Evolutionary conservation across 1,139 yeast genomes (phyloP).

Genomic region (Geotrichum aggregatum): DNA sequence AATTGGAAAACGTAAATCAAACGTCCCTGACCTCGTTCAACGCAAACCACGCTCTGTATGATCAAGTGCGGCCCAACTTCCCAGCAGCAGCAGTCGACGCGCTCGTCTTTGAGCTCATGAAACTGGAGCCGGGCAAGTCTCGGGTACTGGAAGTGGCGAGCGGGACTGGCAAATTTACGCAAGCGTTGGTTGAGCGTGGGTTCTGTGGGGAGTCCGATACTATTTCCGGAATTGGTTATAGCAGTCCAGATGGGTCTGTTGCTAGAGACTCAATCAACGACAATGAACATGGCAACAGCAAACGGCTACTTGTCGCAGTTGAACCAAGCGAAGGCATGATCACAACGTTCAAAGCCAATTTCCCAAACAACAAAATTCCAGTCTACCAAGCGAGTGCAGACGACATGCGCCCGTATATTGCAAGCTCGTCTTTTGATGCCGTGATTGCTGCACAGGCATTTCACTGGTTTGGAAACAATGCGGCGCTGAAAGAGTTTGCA

Average conservation of each 20-base stretch:
- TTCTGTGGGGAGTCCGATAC: no score
- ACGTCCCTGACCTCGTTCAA: slow-evolving; percentile 44
- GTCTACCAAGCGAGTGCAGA: slow-evolving; percentile 11
- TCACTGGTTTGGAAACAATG: slow-evolving; percentile 61
- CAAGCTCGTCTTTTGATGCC: slow-evolving; percentile 47
- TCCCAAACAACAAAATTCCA: slow-evolving; percentile 48
- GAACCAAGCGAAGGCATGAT: slow-evolving; percentile 65
- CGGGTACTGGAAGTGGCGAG: slow-evolving; percentile 54
- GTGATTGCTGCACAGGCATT: slow-evolving; percentile 62
- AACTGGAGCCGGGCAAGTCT: slow-evolving; percentile 34
- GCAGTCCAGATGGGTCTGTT: no score
- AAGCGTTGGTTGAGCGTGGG: slow-evolving; percentile 38
- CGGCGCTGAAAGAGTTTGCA: slow-evolving; percentile 48
- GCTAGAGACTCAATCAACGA: no score
- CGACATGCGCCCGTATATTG: neutral
- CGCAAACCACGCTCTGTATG: slow-evolving; percentile 52
- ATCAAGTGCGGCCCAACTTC: slow-evolving; percentile 55
- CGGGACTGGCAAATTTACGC: slow-evolving; percentile 66
- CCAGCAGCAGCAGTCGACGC: slow-evolving; percentile 46
- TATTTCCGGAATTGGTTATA: no score
- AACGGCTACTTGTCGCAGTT: slow-evolving; percentile 43
- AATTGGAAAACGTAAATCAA: slow-evolving; percentile 7
- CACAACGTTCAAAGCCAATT: slow-evolving; percentile 45
- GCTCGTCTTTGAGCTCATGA: slow-evolving; percentile 42
- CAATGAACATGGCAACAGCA: neutral